A percentile compares a stretch with the other conserved stretches of the same genome.
These are phyloP conservation scores for Spathaspora arborariae DNA, from an alignment of 805 yeast species.

Conservation along the genomic window DNA sequence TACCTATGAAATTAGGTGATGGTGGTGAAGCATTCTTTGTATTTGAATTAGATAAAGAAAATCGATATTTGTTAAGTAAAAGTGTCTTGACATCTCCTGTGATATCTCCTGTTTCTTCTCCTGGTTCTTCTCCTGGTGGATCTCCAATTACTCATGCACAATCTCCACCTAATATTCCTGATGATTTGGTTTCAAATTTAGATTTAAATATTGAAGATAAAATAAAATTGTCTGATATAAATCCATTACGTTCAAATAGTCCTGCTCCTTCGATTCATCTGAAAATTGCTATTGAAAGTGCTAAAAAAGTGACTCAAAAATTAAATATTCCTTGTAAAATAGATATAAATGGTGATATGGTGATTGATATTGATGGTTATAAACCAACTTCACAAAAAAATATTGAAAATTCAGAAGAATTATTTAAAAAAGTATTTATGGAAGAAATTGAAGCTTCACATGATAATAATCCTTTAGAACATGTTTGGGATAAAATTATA, in stretches of 20 bases:
- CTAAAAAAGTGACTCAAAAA: constrained; percentile 59
- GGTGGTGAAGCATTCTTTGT: constrained; percentile 98
- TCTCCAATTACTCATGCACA: constrained; percentile 14
- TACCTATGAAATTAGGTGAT: constrained; percentile 96
- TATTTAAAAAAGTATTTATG: constrained; percentile 65
- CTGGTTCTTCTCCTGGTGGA: constrained; percentile 37
- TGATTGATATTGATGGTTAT: constrained; percentile 93
- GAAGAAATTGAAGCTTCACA: constrained; percentile 54
- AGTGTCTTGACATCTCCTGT: constrained; percentile 87
- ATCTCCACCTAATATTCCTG: constrained; percentile 17
- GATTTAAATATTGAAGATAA: constrained; percentile 26
- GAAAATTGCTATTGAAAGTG: constrained; percentile 51
- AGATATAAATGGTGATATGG: constrained; percentile 84
- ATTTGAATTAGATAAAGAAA: constrained; percentile 67
- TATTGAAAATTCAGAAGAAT: constrained; percentile 70
- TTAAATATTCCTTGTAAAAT: constrained; percentile 84
- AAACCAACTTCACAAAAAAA: constrained; percentile 75
- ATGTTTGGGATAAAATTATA: constrained; percentile 34
- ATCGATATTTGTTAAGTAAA: constrained; percentile 58
- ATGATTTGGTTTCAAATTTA: constrained; percentile 30
- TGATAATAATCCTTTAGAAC: constrained; percentile 7
- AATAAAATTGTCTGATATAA: constrained; percentile 18
- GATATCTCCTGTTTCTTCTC: constrained; percentile 62
- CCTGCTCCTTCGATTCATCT: constrained; percentile 22
- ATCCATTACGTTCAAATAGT: constrained; percentile 2